Base-by-base conservation (phyloP, 192 early-diverging fungal species). In the Podila epicladia region DNA sequence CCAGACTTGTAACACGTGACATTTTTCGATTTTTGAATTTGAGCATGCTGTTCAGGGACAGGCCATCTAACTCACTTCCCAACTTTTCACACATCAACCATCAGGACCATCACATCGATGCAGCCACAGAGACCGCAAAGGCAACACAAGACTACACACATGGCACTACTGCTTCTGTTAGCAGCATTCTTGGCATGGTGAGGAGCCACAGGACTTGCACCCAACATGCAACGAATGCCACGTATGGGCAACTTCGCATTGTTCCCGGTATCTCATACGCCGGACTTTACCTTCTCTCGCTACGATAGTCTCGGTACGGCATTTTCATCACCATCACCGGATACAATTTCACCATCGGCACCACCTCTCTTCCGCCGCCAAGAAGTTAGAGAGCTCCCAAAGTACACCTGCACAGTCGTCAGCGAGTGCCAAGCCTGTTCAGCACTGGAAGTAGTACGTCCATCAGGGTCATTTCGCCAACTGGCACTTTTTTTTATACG, bases 351-450 rank as follows among this genome's bases (percentile, higher is more conserved):
- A 61, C 13, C 59, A 32, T 19, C 13, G 31, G 59, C 59, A 32
- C 31, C 26, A 61, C 59, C 67, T 73, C 31, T 17, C 9, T 19
- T n/a, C 1, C 65, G 24, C n/a, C 50, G 49, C 13, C 20, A 41
- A 22, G 24, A 11, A 19, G 29, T 55, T 7, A 20, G 26, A 37
- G 51, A 50, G 9, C 26, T 22, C 13, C 71, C 71, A 24, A 57
- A 41, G 29, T 80, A 64, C 35, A 73, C 62, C 22, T 80, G 77
- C 48, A 61, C 49, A 11, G 57, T 61, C 17, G 63, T 69, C 19
- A 71, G 77, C 48, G 77, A 80, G 17, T 80, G 77, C 24, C 51
- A 32, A 24, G 61, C 66, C 5, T 80, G 77, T 20, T 72, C 53
- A 37, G 41, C 66, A 9, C 61, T 80, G 12, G 71, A 80, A 58